These are phyloP conservation scores for Ganoderma boninense DNA, from an alignment of 1,284 basidiomycete species.

Conservation along the genomic window DNA sequence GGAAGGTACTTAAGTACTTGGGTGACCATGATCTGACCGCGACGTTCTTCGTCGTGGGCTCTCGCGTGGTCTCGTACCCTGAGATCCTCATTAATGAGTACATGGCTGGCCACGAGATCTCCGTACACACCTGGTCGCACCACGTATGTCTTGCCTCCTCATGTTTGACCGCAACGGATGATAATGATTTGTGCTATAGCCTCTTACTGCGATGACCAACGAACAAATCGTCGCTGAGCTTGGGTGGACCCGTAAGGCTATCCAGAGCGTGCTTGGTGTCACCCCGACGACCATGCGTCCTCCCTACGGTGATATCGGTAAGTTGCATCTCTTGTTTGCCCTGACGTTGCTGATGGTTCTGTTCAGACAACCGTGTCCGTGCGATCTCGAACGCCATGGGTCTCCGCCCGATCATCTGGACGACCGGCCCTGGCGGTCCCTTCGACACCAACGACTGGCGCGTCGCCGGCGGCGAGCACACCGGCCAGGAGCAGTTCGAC, in stretches of 20 bases:
- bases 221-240: conserved; percentile 93
- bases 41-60: conserved; percentile 95
- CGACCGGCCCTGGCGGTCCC: conserved; percentile 61
- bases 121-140: conserved; percentile 84
- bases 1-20: conserved; percentile 76
- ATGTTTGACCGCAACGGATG: background rate
- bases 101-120: conserved; percentile 85
- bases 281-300: conserved; percentile 76
- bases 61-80: conserved; percentile 86
- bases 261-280: conserved; percentile 79
- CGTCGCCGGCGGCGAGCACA: conserved; percentile 77
- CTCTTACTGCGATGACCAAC: conserved; percentile 85
- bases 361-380: conserved; percentile 86
- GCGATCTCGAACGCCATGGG: conserved; percentile 87
- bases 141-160: conserved; percentile 46
- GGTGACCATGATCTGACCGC: conserved; percentile 71
- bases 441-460: conserved; percentile 93
- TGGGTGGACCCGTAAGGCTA: conserved; percentile 90
- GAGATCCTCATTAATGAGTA: conserved; percentile 84
- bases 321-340: conserved; percentile 7
- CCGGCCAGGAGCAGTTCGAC: conserved; percentile 60
- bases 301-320: conserved; percentile 55
- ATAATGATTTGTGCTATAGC: conserved; percentile 47
- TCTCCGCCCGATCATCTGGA: conserved; percentile 85
- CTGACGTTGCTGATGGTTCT: background rate